phyloP scores from a whole-genome alignment of 306 rosid genomes.

The Fragaria ananassa region DNA sequence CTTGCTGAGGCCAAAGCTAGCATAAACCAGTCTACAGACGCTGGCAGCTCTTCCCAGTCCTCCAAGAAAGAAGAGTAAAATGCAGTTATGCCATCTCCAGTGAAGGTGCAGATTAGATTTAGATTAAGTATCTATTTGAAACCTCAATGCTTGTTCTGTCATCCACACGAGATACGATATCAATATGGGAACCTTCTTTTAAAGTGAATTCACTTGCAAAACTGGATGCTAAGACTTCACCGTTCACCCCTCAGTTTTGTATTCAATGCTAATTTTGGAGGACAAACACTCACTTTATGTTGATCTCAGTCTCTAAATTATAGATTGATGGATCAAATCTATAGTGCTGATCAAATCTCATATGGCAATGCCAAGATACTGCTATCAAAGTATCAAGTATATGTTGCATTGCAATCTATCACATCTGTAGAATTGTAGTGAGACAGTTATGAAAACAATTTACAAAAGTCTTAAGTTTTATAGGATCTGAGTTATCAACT shows the following conservation, averaged over 20 bases:
- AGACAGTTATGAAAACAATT: neutral
- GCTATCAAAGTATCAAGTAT: neutral
- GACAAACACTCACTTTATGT: neutral
- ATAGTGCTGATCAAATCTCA: neutral
- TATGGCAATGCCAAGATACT: neutral
- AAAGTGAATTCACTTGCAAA: neutral
- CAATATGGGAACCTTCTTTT: neutral
- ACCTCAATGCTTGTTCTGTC: neutral
- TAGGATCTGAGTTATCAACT: too few species aligned
- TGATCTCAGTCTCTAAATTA: neutral
- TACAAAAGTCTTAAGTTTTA: neutral
- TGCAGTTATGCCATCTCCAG: neutral
- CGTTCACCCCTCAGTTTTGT: neutral
- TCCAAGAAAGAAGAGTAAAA: constrained; percentile 64
- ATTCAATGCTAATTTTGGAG: neutral
- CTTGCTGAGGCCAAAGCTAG: constrained; percentile 85
- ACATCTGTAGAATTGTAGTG: neutral
- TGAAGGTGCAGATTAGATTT: neutral
- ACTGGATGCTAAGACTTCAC: neutral
- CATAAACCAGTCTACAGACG: constrained; percentile 37
- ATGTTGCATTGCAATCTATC: neutral
- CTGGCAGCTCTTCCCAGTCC: constrained; percentile 42
- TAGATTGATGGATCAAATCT: neutral
- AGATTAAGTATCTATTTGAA: neutral
- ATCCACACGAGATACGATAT: neutral